Conservation (phyloP, 257 asterid genomes). For the Forsythia suspensa region DNA sequence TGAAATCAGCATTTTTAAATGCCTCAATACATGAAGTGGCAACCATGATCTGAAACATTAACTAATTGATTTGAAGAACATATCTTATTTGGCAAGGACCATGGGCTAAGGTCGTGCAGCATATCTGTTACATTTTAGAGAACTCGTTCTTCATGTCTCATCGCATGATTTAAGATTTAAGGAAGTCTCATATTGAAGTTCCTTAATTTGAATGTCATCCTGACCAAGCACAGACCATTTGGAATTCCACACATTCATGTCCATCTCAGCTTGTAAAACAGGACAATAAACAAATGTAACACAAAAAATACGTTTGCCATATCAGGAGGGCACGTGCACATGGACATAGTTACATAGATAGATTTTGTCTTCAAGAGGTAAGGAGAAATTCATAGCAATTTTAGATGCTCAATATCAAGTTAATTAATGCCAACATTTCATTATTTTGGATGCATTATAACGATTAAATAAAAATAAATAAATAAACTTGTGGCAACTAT, state of each 20-base stretch:
- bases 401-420: background rate
- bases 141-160: background rate
- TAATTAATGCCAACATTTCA: background rate
- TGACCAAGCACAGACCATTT: background rate
- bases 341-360: background rate
- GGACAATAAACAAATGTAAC: background rate
- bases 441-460: background rate
- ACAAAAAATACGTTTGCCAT: background rate
- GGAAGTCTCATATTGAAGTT: background rate
- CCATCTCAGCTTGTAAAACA: background rate
- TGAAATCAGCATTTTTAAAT: background rate
- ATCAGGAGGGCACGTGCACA: background rate
- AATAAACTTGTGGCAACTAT: background rate
- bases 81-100: background rate
- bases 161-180: background rate
- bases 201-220: background rate
- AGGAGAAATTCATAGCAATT: background rate
- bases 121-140: background rate
- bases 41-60: background rate
- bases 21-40: background rate
- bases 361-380: background rate
- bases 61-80: background rate
- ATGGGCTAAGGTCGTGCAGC: background rate
- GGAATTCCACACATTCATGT: background rate
- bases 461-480: background rate